phyloP scores from a whole-genome alignment of 495 filamentous ascomycete species.

The Penicillium simplicissimum region DNA sequence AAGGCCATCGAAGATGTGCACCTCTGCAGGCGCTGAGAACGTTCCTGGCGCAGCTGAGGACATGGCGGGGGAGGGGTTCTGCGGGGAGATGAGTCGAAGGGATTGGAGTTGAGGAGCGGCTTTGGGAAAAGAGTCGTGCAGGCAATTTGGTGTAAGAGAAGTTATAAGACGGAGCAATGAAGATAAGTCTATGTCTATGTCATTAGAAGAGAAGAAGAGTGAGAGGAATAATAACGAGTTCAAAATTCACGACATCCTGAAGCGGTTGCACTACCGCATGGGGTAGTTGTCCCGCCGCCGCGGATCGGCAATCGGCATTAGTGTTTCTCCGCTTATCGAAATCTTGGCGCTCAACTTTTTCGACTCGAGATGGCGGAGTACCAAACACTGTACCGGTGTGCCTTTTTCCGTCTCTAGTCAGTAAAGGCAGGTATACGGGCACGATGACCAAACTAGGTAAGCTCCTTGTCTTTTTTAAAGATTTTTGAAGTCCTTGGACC shows the following conservation, averaged over 20 bases:
- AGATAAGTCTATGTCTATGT: conserved; percentile 8
- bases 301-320: conserved; percentile 44
- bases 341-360: conserved; percentile 44
- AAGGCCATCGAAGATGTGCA: conserved; percentile 69
- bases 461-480: conserved; percentile 12
- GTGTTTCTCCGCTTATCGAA: conserved; percentile 46
- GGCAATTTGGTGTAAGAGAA: not conserved
- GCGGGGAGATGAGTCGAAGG: conserved; percentile 9
- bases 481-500: not conserved
- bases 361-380: conserved; percentile 20
- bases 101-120: not conserved
- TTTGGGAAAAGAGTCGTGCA: not conserved
- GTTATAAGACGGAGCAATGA: not conserved
- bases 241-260: not conserved
- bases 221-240: not conserved
- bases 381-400: conserved; percentile 13
- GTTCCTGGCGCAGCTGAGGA: conserved; percentile 32
- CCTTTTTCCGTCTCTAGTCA: conserved; percentile 12
- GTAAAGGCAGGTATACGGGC: conserved; percentile 12
- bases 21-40: conserved; percentile 61
- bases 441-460: conserved; percentile 57
- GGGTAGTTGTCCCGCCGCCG: conserved; percentile 18
- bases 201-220: conserved; percentile 6
- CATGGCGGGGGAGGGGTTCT: conserved; percentile 35
- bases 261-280: conserved; percentile 16